Evolutionary conservation across 257 asterid genomes (phyloP), one percentile per base, ranked within the genome.

Genomic region (Solanum chiquidenum): DNA sequence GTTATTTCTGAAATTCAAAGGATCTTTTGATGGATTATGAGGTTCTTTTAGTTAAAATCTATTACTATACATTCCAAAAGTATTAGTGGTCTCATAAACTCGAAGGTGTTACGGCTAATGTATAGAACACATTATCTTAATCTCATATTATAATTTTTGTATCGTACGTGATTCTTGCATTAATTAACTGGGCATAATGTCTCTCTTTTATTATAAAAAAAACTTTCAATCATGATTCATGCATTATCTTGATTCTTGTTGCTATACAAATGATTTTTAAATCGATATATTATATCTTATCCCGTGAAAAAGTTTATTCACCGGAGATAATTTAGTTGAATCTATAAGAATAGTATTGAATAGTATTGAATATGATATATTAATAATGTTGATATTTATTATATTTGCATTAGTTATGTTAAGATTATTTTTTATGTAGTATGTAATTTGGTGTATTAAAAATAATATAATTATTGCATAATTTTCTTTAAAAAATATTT

Each of bases 321-420:
- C 25, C 0, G n/a, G 21, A 14, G 0, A 20, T 18, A 7, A 3
- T 55, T 55, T 55, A 1, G 0, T 0, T 7, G 64, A 18, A 55
- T 55, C 2, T 18, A 52, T 52, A 52, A 52, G 21, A 55, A 55
- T 55, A 55, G 3, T 18, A 20, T 6, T 18, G 21, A 55, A 55
- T 55, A 55, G 3, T 18, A 20, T 6, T 18, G 25, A 55, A 55
- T 55, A 55, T 18, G 64, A 20, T 55, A 55, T 18, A 52, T 0
- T 52, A 52, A 16, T 52, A 5, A 5, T 52, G 0, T 1, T 52
- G 21, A 18, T 52, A 14, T 14, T 6, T 23, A 44, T 29, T 29
- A 29, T 29, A 29, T 1, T 42, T 46, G 58, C 20, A 46, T 46
- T 55, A 16, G 64, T 55, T 18, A 55, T 3, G 25, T 18, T 16